Percentiles rank a stretch among this genome's conserved stretches.
These are phyloP conservation scores for Penicillium taxi DNA, from an alignment of 495 filamentous ascomycete genomes.

Conservation along the genomic window DNA sequence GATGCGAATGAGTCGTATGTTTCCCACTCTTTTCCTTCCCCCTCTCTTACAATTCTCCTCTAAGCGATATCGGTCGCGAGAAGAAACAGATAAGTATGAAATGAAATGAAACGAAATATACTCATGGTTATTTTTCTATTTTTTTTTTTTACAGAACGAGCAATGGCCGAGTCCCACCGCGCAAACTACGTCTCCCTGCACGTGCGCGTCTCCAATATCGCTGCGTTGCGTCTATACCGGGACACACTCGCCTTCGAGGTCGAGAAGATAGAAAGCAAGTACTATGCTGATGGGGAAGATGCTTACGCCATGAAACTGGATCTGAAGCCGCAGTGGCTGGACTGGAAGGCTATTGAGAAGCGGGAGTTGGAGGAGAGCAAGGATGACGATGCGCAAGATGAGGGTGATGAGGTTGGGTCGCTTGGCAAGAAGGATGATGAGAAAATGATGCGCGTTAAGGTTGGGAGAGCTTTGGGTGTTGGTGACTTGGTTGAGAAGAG, in stretches of 20 bases:
- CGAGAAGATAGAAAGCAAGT: conserved; percentile 84
- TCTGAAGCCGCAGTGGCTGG: conserved; percentile 51
- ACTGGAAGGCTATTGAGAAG: conserved; percentile 39
- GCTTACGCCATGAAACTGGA: conserved; percentile 90
- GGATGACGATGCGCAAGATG: conserved; percentile 25
- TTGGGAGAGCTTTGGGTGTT: conserved; percentile 72
- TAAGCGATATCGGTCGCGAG: too few relatives aligned
- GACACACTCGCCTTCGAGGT: conserved; percentile 88
- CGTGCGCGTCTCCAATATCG: conserved; percentile 86
- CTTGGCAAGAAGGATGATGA: conserved; percentile 42
- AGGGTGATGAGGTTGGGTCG: conserved; percentile 44
- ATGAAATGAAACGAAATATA: not conserved
- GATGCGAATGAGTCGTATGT: conserved; percentile 92
- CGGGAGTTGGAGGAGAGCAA: conserved; percentile 33
- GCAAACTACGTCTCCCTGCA: conserved; percentile 92
- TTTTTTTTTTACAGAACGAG: conserved; percentile 62
- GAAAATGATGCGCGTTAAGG: conserved; percentile 61
- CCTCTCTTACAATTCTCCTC: conserved; percentile 4
- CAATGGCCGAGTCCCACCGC: conserved; percentile 90
- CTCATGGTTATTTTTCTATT: not conserved
- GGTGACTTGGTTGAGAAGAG: conserved; percentile 79
- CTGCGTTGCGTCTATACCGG: conserved; percentile 83
- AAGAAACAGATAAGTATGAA: too few relatives aligned
- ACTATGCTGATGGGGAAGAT: conserved; percentile 98
- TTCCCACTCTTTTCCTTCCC: conserved; percentile 5